Evolutionary conservation across 1,139 yeast genomes (phyloP).

Genomic region (Geotrichum carabidarum): DNA sequence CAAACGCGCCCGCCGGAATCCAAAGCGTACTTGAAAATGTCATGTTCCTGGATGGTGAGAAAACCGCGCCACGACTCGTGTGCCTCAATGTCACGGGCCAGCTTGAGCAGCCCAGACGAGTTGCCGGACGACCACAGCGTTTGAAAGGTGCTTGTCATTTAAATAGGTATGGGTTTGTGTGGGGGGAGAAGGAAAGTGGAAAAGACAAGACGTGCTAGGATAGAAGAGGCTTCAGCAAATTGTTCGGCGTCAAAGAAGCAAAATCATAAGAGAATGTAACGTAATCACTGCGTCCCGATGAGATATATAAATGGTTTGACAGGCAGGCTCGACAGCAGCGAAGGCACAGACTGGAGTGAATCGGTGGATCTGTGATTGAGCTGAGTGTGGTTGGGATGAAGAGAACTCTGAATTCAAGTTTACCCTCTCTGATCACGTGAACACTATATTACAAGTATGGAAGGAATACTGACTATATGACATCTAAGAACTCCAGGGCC

Average conservation of each 20-base stretch:
- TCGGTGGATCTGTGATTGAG: constrained; percentile 9
- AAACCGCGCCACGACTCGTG: constrained; percentile 41
- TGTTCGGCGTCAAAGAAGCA: no score
- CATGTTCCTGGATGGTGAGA: constrained; percentile 38
- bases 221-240: no score
- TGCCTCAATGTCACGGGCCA: constrained; percentile 39
- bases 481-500: neutral
- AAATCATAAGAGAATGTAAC: no score
- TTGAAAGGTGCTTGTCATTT: constrained; percentile 17
- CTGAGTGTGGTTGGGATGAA: constrained; percentile 8
- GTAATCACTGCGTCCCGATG: no score
- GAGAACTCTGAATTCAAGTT: neutral
- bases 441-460: neutral
- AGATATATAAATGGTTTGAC: neutral
- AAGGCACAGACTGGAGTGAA: neutral
- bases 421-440: constrained; percentile 10
- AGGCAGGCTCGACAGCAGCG: neutral
- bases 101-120: constrained; percentile 33
- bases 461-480: neutral
- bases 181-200: neutral
- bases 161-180: neutral
- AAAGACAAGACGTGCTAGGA: neutral
- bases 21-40: constrained; percentile 35
- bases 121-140: constrained; percentile 37
- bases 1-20: constrained; percentile 35